Evolutionary conservation across 2,329 filamentous ascomycete species (phyloP), one percentile per base, ranked within the genome.

Genomic region (Neofusicoccum kwambonambiense): DNA sequence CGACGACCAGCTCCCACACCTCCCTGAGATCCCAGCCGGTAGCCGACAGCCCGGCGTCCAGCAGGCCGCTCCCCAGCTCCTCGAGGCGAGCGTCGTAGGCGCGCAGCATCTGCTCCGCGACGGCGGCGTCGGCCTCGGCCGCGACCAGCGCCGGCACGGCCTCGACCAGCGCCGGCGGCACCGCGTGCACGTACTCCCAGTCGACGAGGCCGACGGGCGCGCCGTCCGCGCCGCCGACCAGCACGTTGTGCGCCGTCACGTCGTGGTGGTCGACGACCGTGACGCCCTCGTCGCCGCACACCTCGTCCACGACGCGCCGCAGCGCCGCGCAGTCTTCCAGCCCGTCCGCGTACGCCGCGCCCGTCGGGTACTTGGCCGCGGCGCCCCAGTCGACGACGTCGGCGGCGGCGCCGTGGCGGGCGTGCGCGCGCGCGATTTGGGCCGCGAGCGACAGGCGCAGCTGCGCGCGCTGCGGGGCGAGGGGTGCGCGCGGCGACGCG

Each of bases 231-330:
- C 60, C 54, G 27, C 3, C 27, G 9, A 66, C 45, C 15, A 66
- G 45, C n/a, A 66, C 35, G 35, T 65, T 65, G 3, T 37, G 5
- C 2, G 15, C 52, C 13, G 50, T 37, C 13, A 65, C 45, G 27
- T 66, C 65, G 15, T 22, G 51, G 27, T 65, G 65, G 8, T 45
- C 22, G 11, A 66, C 52, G 17, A 19, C 51, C n/a, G 15, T 22
- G 19, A 3, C 19, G 19, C 19, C 2, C 19, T 22, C 19, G 19
- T 22, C 19, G 19, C 19, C 19, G 51, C 13, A 56, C 15, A 39
- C 19, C 11, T 15, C n/a, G 17, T 17, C 34, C 13, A 56, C 11
- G 27, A 31, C 27, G 27, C 27, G 27, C 5, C 27, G 27, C 27
- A 31, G 27, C 5, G 27, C 27, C 5, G 27, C 27, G 27, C 27